Evolutionary conservation across 78 protist genomes (phyloP), one percentile per base, ranked within the genome.

Genomic region (Dictyostelium discoideum): DNA sequence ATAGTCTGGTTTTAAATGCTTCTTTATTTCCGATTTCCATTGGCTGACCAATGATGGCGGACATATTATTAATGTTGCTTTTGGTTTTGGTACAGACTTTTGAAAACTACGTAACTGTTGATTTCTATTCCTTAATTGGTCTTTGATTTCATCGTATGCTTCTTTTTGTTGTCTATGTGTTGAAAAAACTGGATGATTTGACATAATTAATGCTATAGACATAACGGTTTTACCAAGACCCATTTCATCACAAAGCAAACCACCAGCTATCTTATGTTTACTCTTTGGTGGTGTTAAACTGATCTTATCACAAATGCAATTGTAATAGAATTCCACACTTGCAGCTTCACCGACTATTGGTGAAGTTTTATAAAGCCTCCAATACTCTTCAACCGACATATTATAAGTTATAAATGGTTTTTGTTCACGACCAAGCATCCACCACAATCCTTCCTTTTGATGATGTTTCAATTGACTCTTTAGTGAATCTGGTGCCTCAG

Each of bases 161-260:
- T 80, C 84, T 48, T 7, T 8, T 9, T 90, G 95, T 37, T 90
- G 95, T 8, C 67, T 54, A 20, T 26, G 40, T 73, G 42, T 26
- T 46, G 39, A 46, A 20, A n/a, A n/a, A 11, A 29, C 73, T 14
- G 95, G 95, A 72, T 90, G 96, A 76, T 92, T 84, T 2, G 79
- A 0, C 39, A 84, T 46, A 0, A 87, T 48, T 42, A 93, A 85
- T 13, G 93, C 57, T n/a, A 96, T 78, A n/a, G 74, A 24, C 87
- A 80, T 80, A 8, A 96, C 81, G 5, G 97, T 92, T 86, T 96
- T 96, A 14, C 97, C 97, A 18, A 96, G 89, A 48, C 97, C 97
- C 97, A 92, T 92, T 32, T 92, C 97, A 73, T 96, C 97, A 83
- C 86, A 80, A 2, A 96, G 37, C n/a, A 85, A 60, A 29, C 96